Percentiles rank a stretch among this genome's conserved stretches.
Conservation (phyloP, 2,329 filamentous ascomycete species). For the Apiospora phragmitis region DNA sequence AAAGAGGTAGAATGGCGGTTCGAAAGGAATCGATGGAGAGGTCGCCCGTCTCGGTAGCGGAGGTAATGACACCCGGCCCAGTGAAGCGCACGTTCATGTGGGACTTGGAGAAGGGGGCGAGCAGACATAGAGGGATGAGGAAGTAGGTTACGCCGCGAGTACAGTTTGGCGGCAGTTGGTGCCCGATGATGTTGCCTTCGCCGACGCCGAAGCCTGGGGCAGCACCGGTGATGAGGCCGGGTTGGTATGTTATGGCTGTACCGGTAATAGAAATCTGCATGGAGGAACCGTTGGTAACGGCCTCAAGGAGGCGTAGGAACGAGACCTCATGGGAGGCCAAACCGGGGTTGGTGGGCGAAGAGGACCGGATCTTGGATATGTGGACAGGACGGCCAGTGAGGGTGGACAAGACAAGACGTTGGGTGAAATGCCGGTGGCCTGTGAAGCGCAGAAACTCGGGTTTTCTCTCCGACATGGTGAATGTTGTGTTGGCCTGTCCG, state of each 20-base stretch:
- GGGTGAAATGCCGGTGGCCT: slow-evolving; percentile 77
- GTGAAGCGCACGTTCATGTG: slow-evolving; percentile 88
- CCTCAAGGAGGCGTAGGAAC: slow-evolving; percentile 90
- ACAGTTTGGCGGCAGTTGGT: slow-evolving; percentile 76
- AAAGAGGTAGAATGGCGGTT: slow-evolving; percentile 87
- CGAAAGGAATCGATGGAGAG: slow-evolving; percentile 91
- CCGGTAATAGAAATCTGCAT: slow-evolving; percentile 97
- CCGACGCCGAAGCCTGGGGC: slow-evolving; percentile 72
- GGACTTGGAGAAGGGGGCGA: slow-evolving; percentile 91
- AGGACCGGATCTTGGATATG: slow-evolving; percentile 90
- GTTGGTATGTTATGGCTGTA: slow-evolving; percentile 88
- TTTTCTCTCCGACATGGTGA: slow-evolving; percentile 33
- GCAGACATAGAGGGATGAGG: slow-evolving; percentile 81
- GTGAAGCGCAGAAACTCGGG: slow-evolving; percentile 73
- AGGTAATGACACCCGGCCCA: slow-evolving; percentile 90
- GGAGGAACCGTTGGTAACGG: slow-evolving; percentile 90
- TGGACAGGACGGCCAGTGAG: slow-evolving; percentile 87
- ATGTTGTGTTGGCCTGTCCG: not conserved
- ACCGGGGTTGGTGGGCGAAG: slow-evolving; percentile 82
- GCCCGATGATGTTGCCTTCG: slow-evolving; percentile 73
- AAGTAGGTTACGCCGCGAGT: slow-evolving; percentile 87
- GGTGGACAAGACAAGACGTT: slow-evolving; percentile 85
- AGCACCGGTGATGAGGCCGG: slow-evolving; percentile 87
- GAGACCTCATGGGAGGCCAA: slow-evolving; percentile 93
- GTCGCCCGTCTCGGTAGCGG: slow-evolving; percentile 79